Percentiles rank a stretch among this genome's conserved stretches.
Evolutionary conservation across 148 eudicot species (phyloP).

Genomic region (Linanthus parryae): DNA sequence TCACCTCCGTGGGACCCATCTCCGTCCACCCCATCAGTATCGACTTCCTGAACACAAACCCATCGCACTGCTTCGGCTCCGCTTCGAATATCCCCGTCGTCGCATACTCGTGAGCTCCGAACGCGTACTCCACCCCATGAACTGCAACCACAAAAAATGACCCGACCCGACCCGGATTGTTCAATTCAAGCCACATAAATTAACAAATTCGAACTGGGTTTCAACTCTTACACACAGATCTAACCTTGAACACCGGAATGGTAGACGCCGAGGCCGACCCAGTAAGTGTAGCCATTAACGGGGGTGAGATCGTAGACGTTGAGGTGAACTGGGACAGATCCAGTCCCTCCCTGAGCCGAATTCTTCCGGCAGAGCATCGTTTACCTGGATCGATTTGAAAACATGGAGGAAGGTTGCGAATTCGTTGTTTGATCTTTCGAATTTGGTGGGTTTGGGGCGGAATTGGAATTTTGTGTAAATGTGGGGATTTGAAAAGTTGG

Average conservation of each 20-base stretch:
- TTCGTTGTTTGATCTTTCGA: too few relatives aligned
- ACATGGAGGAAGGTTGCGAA: too few relatives aligned
- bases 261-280: slow-evolving; percentile 44
- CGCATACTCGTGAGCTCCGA: slow-evolving; percentile 40
- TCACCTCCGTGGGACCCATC: slow-evolving; percentile 21
- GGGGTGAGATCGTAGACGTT: slow-evolving; percentile 42
- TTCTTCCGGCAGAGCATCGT: slow-evolving; percentile 29
- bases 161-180: not conserved
- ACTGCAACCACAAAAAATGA: slow-evolving; percentile 14
- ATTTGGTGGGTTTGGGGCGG: too few relatives aligned
- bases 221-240: not conserved
- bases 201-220: too few relatives aligned
- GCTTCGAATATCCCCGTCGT: slow-evolving; percentile 44
- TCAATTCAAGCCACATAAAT: not conserved
- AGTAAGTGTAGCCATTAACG: slow-evolving; percentile 38
- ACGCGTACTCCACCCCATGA: slow-evolving; percentile 42
- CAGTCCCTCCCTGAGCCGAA: slow-evolving; percentile 13
- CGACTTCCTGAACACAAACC: slow-evolving; percentile 34
- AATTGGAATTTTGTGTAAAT: too few relatives aligned
- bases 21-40: slow-evolving; percentile 43
- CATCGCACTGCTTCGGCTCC: slow-evolving; percentile 38
- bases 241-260: slow-evolving; percentile 46
- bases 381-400: too few relatives aligned
- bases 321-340: slow-evolving; percentile 31
- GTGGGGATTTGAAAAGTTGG: too few relatives aligned